Base-by-base conservation (phyloP, 2,329 filamentous ascomycete genomes). In the Thyridium curvatum region DNA sequence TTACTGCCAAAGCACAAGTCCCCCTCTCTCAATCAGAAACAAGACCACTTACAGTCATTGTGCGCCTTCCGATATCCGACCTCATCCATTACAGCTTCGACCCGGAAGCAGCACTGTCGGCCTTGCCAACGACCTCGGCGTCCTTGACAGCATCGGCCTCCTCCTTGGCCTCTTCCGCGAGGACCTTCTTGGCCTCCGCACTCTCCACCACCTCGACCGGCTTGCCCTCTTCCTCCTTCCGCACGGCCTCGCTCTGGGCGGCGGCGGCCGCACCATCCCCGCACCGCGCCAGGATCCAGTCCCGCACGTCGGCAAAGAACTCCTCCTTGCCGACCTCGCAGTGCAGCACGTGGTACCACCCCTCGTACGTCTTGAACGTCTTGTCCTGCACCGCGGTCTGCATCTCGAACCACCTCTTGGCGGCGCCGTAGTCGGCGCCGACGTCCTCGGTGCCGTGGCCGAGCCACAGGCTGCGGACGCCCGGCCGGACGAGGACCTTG, bases 361-460 rank as follows among this genome's bases (percentile, higher is more conserved):
- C 89, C 21, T 85, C 77, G 57, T 93, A 95, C 15, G 69, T 62
- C 65, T 78, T 84, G 54, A 87, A 81, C 46, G 72, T 74, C 54
- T 79, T 84, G 58, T 94, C 87, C 49, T 72, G 65, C 7, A 84
- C 66, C 36, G 64, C 60, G 18, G 72, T 64, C 46, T 75, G 64
- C 15, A 61, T 52, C 16, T 82, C 74, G 43, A 80, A 77, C 60
- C 84, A 86, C 41, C 65, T 70, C 63, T 78, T 77, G 41, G 77
- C 80, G 2, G 76, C 79, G 8, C 74, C 64, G 49, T 77, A 85
- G 58, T 76, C 79, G 34, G 83, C 84, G 21, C 83, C 74, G 51
- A 69, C 69, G 58, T 96, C 90, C 4, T 56, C 69, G n/a, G 80
- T 84, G 8, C 90, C 90, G 61, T 94, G 88, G 0, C 76, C 74